A percentile compares a stretch with the other conserved stretches of the same genome.
phyloP scores from a whole-genome alignment of 2,329 filamentous ascomycete genomes.

The Eutypella sp. region DNA sequence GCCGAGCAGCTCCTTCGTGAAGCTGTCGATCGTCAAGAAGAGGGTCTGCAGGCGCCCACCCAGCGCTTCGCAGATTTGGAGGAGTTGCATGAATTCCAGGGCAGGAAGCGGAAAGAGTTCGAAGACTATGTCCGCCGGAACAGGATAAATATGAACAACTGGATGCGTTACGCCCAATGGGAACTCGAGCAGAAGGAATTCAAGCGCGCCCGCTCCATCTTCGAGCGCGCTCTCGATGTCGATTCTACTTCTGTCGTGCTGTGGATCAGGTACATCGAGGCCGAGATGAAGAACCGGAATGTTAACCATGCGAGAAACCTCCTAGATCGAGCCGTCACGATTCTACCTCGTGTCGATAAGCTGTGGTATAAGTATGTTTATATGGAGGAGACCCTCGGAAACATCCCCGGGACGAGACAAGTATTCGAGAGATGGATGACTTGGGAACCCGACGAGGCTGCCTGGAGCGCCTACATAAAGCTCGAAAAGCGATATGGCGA shows the following conservation, averaged over 20 bases:
- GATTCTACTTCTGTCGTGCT: conserved; percentile 80
- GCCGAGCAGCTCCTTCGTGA: conserved; percentile 96
- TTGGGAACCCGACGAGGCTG: conserved; percentile 94
- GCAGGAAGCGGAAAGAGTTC: conserved; percentile 91
- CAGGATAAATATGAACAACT: conserved; percentile 94
- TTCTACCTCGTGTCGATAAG: conserved; percentile 87
- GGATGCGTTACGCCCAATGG: conserved; percentile 96
- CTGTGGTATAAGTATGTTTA: conserved; percentile 99
- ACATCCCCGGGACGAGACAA: conserved; percentile 84
- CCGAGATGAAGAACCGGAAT: conserved; percentile 91
- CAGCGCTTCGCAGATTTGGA: conserved; percentile 95
- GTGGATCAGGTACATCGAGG: conserved; percentile 92
- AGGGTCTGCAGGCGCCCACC: conserved; percentile 79
- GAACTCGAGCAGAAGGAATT: conserved; percentile 98
- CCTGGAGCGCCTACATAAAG: conserved; percentile 96
- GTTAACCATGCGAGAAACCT: conserved; percentile 97
- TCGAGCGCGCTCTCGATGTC: conserved; percentile 90
- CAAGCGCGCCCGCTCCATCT: conserved; percentile 80
- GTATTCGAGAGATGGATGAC: conserved; percentile 98
- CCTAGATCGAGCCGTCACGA: conserved; percentile 89
- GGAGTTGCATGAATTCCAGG: conserved; percentile 96
- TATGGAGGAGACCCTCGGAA: conserved; percentile 96
- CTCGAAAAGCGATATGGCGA: conserved; percentile 93
- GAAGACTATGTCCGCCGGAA: conserved; percentile 97
- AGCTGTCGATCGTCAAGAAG: conserved; percentile 93